phyloP scores from a whole-genome alignment of 2,329 filamentous ascomycete species.

The Cladosporium phlei region DNA sequence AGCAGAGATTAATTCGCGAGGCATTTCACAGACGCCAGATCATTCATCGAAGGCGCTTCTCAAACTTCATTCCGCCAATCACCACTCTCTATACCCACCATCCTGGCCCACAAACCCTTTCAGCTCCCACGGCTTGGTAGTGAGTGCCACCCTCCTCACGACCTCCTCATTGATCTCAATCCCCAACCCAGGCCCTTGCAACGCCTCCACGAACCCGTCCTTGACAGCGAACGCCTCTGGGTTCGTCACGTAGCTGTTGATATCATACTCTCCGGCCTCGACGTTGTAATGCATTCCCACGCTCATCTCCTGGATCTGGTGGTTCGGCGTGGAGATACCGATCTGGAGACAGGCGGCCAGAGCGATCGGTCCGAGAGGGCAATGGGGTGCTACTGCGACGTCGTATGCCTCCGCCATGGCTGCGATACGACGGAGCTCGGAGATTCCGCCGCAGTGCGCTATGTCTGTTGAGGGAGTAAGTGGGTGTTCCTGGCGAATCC shows the following conservation, averaged over 20 bases:
- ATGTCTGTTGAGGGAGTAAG: constrained; percentile 46
- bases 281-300: constrained; percentile 73
- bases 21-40: too few species aligned
- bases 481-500: constrained; percentile 25
- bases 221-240: constrained; percentile 22
- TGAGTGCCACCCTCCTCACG: constrained; percentile 54
- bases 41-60: too few species aligned
- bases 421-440: constrained; percentile 64
- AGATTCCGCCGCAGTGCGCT: constrained; percentile 66
- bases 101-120: constrained; percentile 64
- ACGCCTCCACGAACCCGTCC: constrained; percentile 21
- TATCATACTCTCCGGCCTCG: constrained; percentile 55
- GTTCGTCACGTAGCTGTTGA: constrained; percentile 34
- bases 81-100: constrained; percentile 65
- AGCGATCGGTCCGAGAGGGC: constrained; percentile 66
- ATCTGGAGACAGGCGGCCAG: constrained; percentile 67
- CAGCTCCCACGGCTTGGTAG: constrained; percentile 58
- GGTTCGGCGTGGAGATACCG: constrained; percentile 56
- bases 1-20: too few species aligned
- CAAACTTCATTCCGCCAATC: too few species aligned
- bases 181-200: constrained; percentile 22
- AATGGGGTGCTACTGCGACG: constrained; percentile 67
- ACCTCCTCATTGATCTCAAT: constrained; percentile 55
- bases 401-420: constrained; percentile 68
- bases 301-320: constrained; percentile 73